phyloP scores from a whole-genome alignment of 805 yeast genomes.

The Cephaloascus fragrans region DNA sequence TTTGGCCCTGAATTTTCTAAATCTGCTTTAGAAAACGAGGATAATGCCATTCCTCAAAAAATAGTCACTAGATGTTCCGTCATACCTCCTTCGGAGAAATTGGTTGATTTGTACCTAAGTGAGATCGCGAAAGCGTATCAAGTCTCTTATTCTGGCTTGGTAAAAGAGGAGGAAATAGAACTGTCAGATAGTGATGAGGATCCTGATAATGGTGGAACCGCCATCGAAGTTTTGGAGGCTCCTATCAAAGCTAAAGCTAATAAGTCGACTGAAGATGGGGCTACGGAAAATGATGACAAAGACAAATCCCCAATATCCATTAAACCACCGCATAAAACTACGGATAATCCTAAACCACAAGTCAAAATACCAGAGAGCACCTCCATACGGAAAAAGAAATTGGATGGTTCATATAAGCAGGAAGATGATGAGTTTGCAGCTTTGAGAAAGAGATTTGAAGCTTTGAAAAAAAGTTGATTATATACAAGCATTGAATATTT shows the following conservation, averaged over 20 bases:
- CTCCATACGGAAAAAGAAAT: constrained; percentile 15
- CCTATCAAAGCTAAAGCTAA: constrained; percentile 1
- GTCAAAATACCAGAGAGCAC: constrained; percentile 31
- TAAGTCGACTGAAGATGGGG: constrained; percentile 1
- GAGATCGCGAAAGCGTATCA: constrained; percentile 78
- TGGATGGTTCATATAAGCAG: constrained; percentile 6
- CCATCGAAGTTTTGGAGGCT: constrained; percentile 5
- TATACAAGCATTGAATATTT: no score
- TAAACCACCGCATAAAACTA: constrained; percentile 29
- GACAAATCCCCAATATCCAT: constrained; percentile 29
- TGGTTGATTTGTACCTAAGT: constrained; percentile 60
- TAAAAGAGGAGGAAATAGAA: constrained; percentile 12
- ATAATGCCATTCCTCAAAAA: constrained; percentile 54
- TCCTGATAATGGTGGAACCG: constrained; percentile 13
- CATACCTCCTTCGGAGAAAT: constrained; percentile 53
- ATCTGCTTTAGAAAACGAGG: constrained; percentile 41
- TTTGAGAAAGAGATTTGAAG: constrained; percentile 66
- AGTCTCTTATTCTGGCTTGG: constrained; percentile 59
- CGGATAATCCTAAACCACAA: constrained; percentile 26
- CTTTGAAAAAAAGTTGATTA: constrained; percentile 24
- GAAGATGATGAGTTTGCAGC: constrained; percentile 49
- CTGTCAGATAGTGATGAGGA: constrained; percentile 22
- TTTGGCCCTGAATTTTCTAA: constrained; percentile 62
- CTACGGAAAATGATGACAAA: constrained; percentile 1
- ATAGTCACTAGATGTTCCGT: constrained; percentile 52